Percentiles rank a stretch among this genome's conserved stretches.
Evolutionary conservation across 306 rosid genomes (phyloP).

Genomic region (Clitoria ternatea): DNA sequence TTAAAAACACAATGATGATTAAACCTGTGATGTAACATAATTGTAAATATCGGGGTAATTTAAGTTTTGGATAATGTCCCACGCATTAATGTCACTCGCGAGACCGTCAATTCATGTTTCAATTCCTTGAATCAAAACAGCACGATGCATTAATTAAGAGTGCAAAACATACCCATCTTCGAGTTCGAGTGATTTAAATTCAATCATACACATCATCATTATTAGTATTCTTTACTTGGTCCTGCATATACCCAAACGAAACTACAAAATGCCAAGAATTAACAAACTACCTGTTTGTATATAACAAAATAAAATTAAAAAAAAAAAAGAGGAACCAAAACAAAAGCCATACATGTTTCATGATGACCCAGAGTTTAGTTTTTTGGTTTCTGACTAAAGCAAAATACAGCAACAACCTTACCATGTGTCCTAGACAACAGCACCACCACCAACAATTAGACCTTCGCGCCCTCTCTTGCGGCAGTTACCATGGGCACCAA

Average conservation of each 20-base stretch:
- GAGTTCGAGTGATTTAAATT: not conserved
- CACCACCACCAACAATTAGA: conserved; percentile 17
- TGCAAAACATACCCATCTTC: not conserved
- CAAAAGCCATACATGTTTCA: conserved; percentile 1
- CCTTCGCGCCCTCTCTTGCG: conserved; percentile 49
- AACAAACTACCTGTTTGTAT: not conserved
- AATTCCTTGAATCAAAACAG: too few relatives aligned
- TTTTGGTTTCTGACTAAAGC: not conserved
- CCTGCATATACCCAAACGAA: not conserved
- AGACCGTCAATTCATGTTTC: not conserved
- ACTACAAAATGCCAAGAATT: not conserved
- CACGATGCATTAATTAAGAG: not conserved
- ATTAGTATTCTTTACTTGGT: not conserved
- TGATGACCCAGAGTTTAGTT: not conserved
- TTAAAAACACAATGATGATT: too few relatives aligned
- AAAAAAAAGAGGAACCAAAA: too few relatives aligned
- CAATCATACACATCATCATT: not conserved
- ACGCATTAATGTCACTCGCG: not conserved
- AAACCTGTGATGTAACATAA: too few relatives aligned
- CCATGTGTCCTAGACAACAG: conserved; percentile 5
- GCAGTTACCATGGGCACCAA: not conserved
- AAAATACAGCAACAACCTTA: not conserved
- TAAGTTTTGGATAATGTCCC: too few relatives aligned
- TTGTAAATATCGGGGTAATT: too few relatives aligned
- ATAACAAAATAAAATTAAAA: not conserved